A percentile compares a stretch with the other conserved stretches of the same genome.
phyloP scores from a whole-genome alignment of 768 basidiomycete species.

The Piloderma croceum region DNA sequence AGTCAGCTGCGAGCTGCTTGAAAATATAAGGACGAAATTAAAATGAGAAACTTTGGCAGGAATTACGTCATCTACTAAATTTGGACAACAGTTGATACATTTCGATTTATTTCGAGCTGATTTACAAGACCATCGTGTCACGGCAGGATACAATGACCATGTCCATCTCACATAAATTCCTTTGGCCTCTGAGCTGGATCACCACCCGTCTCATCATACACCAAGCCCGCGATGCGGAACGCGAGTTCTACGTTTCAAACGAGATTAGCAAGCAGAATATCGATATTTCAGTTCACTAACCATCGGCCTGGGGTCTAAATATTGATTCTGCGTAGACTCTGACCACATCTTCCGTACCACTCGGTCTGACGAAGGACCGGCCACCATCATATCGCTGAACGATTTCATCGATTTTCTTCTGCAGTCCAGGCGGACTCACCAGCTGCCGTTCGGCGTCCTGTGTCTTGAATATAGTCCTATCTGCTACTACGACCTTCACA shows the following conservation, averaged over 20 bases:
- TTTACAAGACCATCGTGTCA: too few relatives aligned
- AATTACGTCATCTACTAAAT: too few relatives aligned
- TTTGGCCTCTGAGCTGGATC: slow-evolving; percentile 70
- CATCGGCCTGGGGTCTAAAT: slow-evolving; percentile 69
- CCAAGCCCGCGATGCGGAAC: slow-evolving; percentile 76
- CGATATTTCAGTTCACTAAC: too few relatives aligned
- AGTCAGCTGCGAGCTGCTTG: too few relatives aligned
- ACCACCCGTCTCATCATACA: slow-evolving; percentile 80
- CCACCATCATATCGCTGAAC: slow-evolving; percentile 76
- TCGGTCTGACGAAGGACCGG: slow-evolving; percentile 90
- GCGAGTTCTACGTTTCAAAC: slow-evolving; percentile 58
- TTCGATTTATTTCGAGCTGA: too few relatives aligned
- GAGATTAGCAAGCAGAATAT: not conserved
- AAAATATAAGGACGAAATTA: too few relatives aligned
- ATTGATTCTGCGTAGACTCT: slow-evolving; percentile 94
- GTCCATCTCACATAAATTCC: slow-evolving; percentile 75
- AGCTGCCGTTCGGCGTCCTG: slow-evolving; percentile 91
- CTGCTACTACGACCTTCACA: slow-evolving; percentile 84
- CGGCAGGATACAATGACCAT: too few relatives aligned
- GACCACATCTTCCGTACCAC: slow-evolving; percentile 97
- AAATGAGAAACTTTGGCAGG: too few relatives aligned
- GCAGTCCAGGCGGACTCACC: slow-evolving; percentile 73
- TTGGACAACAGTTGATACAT: too few relatives aligned
- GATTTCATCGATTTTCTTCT: slow-evolving; percentile 76
- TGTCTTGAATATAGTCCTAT: slow-evolving; percentile 81